Percentiles rank a stretch among this genome's conserved stretches.
Evolutionary conservation across 345 rosid species (phyloP).

Genomic region (Salix suchowensis): DNA sequence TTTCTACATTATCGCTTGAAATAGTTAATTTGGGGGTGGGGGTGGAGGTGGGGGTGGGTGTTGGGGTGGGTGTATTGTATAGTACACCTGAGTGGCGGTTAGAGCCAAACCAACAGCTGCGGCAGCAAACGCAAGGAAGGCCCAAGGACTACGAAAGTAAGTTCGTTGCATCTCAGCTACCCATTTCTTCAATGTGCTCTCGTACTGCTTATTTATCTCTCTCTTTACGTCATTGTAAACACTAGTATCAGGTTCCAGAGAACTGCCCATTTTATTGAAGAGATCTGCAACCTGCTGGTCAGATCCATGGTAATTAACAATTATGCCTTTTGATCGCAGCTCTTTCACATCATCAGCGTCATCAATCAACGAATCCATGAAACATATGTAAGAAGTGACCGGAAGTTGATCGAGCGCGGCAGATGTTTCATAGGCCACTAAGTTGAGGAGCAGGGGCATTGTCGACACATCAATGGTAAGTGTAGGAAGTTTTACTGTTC

Average conservation of each 20-base stretch:
- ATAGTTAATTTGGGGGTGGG: no score
- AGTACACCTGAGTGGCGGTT: not conserved
- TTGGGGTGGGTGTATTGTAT: not conserved
- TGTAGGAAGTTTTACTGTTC: slow-evolving; percentile 10
- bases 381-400: slow-evolving; percentile 16
- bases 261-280: slow-evolving; percentile 5
- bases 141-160: slow-evolving; percentile 17
- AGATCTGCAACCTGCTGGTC: slow-evolving; percentile 9
- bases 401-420: not conserved
- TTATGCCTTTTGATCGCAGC: slow-evolving; percentile 6
- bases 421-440: slow-evolving; percentile 18
- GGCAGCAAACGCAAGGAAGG: slow-evolving; percentile 5
- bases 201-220: not conserved
- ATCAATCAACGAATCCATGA: slow-evolving; percentile 18
- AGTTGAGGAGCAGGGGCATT: not conserved
- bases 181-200: not conserved
- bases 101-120: not conserved
- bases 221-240: not conserved
- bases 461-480: slow-evolving; percentile 16
- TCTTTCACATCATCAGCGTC: slow-evolving; percentile 13
- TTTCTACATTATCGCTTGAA: no score
- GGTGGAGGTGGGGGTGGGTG: no score
- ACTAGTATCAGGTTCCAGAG: slow-evolving; percentile 9
- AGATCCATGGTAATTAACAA: slow-evolving; percentile 4
- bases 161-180: not conserved